phyloP scores from a whole-genome alignment of 225 moss, liverwort and hornwort species.

The Rhytidiadelphus loreus region DNA sequence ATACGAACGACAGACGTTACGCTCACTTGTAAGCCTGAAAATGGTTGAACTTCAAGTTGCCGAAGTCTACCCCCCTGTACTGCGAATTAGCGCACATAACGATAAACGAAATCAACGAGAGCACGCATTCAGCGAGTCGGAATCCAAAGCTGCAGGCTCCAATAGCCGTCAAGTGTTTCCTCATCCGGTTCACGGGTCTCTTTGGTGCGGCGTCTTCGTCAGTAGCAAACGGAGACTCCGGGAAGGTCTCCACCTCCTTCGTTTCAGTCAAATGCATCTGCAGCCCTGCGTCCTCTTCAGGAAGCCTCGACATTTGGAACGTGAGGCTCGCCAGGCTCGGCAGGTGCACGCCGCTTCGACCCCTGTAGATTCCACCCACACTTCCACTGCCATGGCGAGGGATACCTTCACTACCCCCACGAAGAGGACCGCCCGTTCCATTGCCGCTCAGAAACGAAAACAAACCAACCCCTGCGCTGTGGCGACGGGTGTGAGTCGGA shows the following conservation, averaged over 20 bases:
- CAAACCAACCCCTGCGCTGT: neutral
- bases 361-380: neutral
- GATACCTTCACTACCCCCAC: neutral
- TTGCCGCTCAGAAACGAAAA: neutral
- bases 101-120: conserved; percentile 18
- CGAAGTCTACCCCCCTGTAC: neutral
- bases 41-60: conserved; percentile 29
- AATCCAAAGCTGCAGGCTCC: conserved; percentile 42
- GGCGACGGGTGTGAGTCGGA: neutral
- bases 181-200: neutral
- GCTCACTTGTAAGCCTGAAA: conserved; percentile 41
- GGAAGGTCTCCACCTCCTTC: neutral
- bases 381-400: conserved; percentile 3
- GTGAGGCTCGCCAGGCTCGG: conserved; percentile 19
- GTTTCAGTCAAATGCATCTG: conserved; percentile 27
- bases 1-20: neutral
- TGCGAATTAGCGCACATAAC: conserved; percentile 38
- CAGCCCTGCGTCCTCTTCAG: conserved; percentile 34
- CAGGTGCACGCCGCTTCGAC: conserved; percentile 15
- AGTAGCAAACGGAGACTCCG: neutral
- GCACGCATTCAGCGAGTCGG: conserved; percentile 25
- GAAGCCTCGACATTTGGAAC: conserved; percentile 9
- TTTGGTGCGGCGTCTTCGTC: neutral
- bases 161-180: conserved; percentile 27
- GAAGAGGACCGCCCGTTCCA: neutral